Conservation (phyloP, 2,329 filamentous ascomycete genomes). For the Aspergillus tanneri region DNA sequence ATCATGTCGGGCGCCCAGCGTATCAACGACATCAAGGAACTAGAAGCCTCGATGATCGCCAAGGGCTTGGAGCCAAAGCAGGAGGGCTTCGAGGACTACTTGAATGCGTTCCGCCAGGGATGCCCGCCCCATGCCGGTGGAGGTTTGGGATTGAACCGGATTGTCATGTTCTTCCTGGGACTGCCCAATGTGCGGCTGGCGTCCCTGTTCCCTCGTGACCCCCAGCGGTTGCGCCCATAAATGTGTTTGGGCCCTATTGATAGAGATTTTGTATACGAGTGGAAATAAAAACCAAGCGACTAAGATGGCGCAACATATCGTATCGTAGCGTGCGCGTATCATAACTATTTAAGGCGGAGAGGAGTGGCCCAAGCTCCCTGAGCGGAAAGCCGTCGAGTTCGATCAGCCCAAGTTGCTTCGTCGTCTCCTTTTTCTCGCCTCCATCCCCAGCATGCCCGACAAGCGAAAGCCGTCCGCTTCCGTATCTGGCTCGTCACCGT, state of each 20-base stretch:
- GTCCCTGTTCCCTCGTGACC: conserved; percentile 64
- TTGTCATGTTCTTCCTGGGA: conserved; percentile 66
- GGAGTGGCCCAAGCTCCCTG: conserved; percentile 28
- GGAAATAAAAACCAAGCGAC: background rate
- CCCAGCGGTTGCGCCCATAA: conserved; percentile 52
- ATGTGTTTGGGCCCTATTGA: no score
- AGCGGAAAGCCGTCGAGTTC: background rate
- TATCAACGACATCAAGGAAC: conserved; percentile 61
- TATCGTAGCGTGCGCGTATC: no score
- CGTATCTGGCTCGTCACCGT: conserved; percentile 14
- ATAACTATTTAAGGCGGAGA: background rate
- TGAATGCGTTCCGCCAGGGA: conserved; percentile 63
- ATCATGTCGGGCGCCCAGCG: conserved; percentile 68
- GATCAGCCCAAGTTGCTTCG: conserved; percentile 1
- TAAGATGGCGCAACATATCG: conserved; percentile 15
- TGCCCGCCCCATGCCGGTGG: conserved; percentile 65
- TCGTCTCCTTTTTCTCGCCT: conserved; percentile 15
- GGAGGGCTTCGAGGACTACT: conserved; percentile 63
- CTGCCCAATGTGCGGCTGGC: conserved; percentile 63
- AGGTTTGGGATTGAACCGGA: conserved; percentile 64
- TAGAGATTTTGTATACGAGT: no score
- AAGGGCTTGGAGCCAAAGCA: conserved; percentile 60
- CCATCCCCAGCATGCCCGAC: conserved; percentile 29
- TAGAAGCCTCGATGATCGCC: conserved; percentile 58
- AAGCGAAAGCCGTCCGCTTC: conserved; percentile 33